Evolutionary conservation across 441 rosid species (phyloP).

Genomic region (Sinapis alba): DNA sequence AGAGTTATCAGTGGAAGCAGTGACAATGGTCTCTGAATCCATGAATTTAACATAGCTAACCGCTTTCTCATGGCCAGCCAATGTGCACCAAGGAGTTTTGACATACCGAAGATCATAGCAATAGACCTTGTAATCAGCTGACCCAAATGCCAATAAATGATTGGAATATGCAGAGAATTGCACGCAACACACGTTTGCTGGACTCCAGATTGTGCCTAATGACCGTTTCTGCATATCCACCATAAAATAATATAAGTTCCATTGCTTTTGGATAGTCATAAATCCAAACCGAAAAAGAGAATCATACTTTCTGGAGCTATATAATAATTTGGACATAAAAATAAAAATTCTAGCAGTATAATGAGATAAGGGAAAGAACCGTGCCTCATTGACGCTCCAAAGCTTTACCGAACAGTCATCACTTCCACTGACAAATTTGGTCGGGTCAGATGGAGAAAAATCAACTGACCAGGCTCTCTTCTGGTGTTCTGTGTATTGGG

Average conservation of each 20-base stretch:
- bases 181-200: conserved; percentile 79
- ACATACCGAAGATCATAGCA: conserved; percentile 83
- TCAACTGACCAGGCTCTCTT: conserved; percentile 91
- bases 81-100: conserved; percentile 68
- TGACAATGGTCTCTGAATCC: conserved; percentile 73
- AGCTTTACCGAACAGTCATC: conserved; percentile 87
- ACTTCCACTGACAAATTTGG: conserved; percentile 84
- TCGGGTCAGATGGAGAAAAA: conserved; percentile 71
- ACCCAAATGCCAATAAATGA: conserved; percentile 69
- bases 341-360: neutral
- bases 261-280: neutral
- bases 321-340: conserved; percentile 7
- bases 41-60: conserved; percentile 85
- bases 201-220: conserved; percentile 60
- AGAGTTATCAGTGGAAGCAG: conserved; percentile 89
- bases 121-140: conserved; percentile 74
- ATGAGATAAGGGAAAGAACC: conserved; percentile 32
- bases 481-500: conserved; percentile 66
- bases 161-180: conserved; percentile 68
- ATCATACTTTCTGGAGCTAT: conserved; percentile 11
- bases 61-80: conserved; percentile 75
- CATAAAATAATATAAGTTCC: conserved; percentile 19
- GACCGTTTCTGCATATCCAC: conserved; percentile 56
- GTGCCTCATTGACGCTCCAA: conserved; percentile 82
- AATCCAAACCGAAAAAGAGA: conserved; percentile 7